Evolutionary conservation across 2,329 filamentous ascomycete species (phyloP).

Genomic region (Microascus cirrosus): DNA sequence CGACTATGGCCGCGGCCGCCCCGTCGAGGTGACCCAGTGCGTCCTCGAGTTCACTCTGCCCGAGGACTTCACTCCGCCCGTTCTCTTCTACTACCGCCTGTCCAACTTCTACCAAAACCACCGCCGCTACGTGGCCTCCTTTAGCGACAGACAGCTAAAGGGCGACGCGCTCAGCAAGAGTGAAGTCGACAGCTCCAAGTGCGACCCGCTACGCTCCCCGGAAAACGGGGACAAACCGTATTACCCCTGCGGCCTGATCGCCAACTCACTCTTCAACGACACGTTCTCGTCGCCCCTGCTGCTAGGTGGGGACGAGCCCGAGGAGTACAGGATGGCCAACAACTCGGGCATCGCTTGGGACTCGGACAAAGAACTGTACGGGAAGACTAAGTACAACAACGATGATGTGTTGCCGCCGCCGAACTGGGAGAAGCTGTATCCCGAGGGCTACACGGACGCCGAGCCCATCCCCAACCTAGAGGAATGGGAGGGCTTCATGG

Average conservation of each 20-base stretch:
- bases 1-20: slow-evolving; percentile 18
- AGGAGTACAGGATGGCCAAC: slow-evolving; percentile 64
- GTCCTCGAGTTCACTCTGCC: slow-evolving; percentile 69
- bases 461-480: slow-evolving; percentile 61
- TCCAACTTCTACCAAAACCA: slow-evolving; percentile 99
- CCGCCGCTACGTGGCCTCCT: slow-evolving; percentile 85
- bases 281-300: slow-evolving; percentile 59
- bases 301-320: slow-evolving; percentile 32
- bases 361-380: slow-evolving; percentile 73
- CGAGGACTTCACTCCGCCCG: slow-evolving; percentile 66
- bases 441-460: slow-evolving; percentile 54
- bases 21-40: slow-evolving; percentile 43
- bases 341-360: slow-evolving; percentile 72
- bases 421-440: slow-evolving; percentile 69
- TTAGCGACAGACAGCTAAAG: slow-evolving; percentile 70
- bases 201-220: slow-evolving; percentile 58
- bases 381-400: slow-evolving; percentile 52
- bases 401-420: slow-evolving; percentile 67
- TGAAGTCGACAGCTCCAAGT: slow-evolving; percentile 58
- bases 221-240: slow-evolving; percentile 52
- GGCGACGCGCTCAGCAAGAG: slow-evolving; percentile 51
- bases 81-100: slow-evolving; percentile 89
- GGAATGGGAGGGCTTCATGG: slow-evolving; percentile 76
- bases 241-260: slow-evolving; percentile 92
- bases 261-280: slow-evolving; percentile 96